Base-by-base conservation (phyloP, 495 filamentous ascomycete genomes). In the Clavariopsis aquatica region DNA sequence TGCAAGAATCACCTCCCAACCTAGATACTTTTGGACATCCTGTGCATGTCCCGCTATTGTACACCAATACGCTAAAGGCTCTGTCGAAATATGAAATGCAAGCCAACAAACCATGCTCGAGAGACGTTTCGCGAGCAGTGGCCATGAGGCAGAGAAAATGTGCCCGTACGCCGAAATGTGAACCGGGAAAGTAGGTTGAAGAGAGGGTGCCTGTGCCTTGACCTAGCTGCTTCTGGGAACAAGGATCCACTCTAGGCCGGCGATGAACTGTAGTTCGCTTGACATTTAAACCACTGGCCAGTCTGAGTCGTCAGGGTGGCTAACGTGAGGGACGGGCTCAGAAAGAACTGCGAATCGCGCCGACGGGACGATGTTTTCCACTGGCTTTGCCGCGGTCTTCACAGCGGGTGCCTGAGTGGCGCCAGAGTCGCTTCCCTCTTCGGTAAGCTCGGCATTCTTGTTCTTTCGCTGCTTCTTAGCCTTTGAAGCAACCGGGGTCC, bases 401-500 rank as follows among this genome's bases (percentile, higher is more conserved):
- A 49, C 64, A 43, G 59, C 52, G 13, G 49, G 34, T 3, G 62
- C 45, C 10, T 43, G 34, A 20, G 27, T 52, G 15, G 34, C 34
- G 3, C 49, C 64, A 19, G 56, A 47, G 10, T 68, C 68, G 41
- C 52, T 71, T 34, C 51, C 57, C 38, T 69, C 65, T 13, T 62
- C 52, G 13, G 79, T 79, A 24, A 78, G 75, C 26, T 68, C 71
- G 69, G 71, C 71, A 41, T 71, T 64, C 71, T 80, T 79, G 75
- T 79, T 84, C 77, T 85, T 85, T 72, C 77, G 73, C 62, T 78
- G 80, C 76, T 93, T 93, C 60, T 69, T 71, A 29, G 62, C 69
- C 64, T 84, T 89, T 52, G 83, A 80, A 52, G 93, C 89, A 22
- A 89, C 91, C 15, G 38, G 38, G 62, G 79, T 90, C 89, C 90